Conservation (phyloP, 2,329 filamentous ascomycete genomes). For the Cladosporium austrohemisphaericum region DNA sequence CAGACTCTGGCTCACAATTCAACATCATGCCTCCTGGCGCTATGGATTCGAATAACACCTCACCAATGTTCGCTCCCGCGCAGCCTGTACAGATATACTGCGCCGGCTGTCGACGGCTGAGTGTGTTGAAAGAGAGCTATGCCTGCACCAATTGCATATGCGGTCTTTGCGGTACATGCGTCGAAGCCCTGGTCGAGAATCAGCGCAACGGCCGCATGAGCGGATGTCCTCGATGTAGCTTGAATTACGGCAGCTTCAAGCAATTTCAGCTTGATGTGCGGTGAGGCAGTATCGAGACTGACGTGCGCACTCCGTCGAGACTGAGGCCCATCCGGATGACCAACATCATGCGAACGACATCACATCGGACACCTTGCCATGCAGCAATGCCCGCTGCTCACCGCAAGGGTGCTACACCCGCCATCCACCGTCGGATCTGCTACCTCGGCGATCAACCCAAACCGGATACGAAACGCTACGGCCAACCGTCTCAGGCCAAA, state of each 20-base stretch:
- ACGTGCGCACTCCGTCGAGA: too few species aligned
- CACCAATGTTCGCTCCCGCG: conserved; percentile 43
- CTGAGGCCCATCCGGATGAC: too few species aligned
- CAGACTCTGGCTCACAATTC: conserved; percentile 68
- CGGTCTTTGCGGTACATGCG: conserved; percentile 83
- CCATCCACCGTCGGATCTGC: too few species aligned
- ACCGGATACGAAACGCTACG: too few species aligned
- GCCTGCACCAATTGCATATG: conserved; percentile 96
- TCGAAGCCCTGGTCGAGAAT: conserved; percentile 73
- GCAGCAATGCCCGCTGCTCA: too few species aligned
- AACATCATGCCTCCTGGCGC: conserved; percentile 50
- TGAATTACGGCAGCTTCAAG: conserved; percentile 68
- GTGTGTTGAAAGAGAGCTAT: conserved; percentile 75
- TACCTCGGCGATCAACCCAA: too few species aligned
- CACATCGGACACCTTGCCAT: too few species aligned
- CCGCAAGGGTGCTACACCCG: too few species aligned
- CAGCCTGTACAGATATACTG: conserved; percentile 79
- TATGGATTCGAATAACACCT: conserved; percentile 41
- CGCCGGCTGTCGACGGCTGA: conserved; percentile 76
- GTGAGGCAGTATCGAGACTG: conserved; percentile 36
- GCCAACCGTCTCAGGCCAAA: too few species aligned
- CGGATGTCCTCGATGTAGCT: conserved; percentile 66
- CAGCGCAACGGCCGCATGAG: conserved; percentile 65
- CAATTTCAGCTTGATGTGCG: conserved; percentile 79
- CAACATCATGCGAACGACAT: too few species aligned